Evolutionary conservation across 345 rosid genomes (phyloP), one percentile per base, ranked within the genome.

Genomic region (Hevea brasiliensis): DNA sequence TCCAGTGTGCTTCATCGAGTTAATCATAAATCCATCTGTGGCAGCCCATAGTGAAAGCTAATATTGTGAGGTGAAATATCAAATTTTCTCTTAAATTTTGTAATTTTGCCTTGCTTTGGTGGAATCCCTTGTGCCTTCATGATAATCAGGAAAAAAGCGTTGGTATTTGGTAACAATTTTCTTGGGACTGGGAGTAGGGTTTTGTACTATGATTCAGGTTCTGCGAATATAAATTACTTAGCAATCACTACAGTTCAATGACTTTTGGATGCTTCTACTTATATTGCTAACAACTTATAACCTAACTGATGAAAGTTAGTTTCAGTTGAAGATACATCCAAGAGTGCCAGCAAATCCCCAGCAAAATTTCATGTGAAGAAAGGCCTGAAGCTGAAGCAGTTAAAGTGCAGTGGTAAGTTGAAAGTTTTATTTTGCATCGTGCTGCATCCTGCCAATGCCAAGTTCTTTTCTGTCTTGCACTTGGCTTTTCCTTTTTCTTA

Each of bases 321-420:
- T 73, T 64, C 8, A 62, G 77, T 65, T 41, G 72, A 65, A 77
- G 85, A 72, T 3, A 70, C 79, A 45, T 79, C 86, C 21, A 76
- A 81, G 68, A 83, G 78, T 23, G 64, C 75, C 51, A 81, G 65
- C 57, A 84, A 72, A 62, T 10, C 81, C 0, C 57, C 84, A 0
- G 61, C 55, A 27, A 85, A 76, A 42, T 84, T 85, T 72, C 73
- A 83, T 23, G 65, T 87, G 77, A 91, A 88, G 82, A 83, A 78
- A 66, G 84, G 71, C 24, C 61, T 86, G 76, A 88, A 82, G 83
- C 85, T 90, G 65, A 85, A 79, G 68, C 81, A 61, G 61, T 12
- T 80, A 67, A 88, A 84, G 75, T 72, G 72, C n/a, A 84, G 75
- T 68, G 88, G 91, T 81, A 68, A 69, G 67, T 35, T 26, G 26